These are phyloP conservation scores for Psilocybe azurescens DNA, from an alignment of 768 basidiomycete genomes.

Conservation along the genomic window DNA sequence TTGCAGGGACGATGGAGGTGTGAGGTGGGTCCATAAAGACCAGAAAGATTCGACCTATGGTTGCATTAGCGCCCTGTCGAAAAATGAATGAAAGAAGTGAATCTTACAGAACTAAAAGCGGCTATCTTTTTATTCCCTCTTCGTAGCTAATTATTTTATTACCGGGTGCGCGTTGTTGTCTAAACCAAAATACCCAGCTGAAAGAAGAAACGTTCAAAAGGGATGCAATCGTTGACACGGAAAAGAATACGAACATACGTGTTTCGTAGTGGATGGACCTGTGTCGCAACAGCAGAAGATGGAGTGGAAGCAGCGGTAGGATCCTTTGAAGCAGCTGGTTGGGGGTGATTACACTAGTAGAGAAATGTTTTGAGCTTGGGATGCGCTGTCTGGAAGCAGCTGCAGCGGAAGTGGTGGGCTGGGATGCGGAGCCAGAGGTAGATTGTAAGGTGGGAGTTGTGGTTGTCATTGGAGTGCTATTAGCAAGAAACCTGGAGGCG, in stretches of 20 bases:
- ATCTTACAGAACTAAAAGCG: conserved; percentile 82
- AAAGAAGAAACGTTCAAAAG: conserved; percentile 24
- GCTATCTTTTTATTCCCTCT: conserved; percentile 94
- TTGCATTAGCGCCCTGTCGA: conserved; percentile 9
- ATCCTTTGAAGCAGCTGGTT: conserved; percentile 50
- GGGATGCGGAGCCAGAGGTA: conserved; percentile 26
- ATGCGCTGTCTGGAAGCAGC: conserved; percentile 47
- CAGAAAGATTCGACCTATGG: conserved; percentile 91
- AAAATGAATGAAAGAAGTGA: conserved; percentile 4
- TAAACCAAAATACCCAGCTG: conserved; percentile 93
- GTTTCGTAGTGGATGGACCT: conserved; percentile 80
- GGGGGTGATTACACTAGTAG: conserved; percentile 43
- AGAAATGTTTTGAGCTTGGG: conserved; percentile 76
- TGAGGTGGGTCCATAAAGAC: conserved; percentile 91
- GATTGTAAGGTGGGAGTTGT: conserved; percentile 30
- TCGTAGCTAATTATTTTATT: conserved; percentile 92
- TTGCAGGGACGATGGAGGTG: conserved; percentile 80
- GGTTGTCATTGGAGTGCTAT: conserved; percentile 36
- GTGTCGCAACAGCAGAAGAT: conserved; percentile 37
- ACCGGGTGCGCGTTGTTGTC: conserved; percentile 87
- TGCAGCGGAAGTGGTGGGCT: conserved; percentile 25
- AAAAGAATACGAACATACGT: conserved; percentile 79
- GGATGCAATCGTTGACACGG: conserved; percentile 30
- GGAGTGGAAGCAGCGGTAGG: conserved; percentile 37
- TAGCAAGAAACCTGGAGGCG: conserved; percentile 71